phyloP scores from a whole-genome alignment of 2,329 filamentous ascomycete genomes.

The Xylariaceae sp. region DNA sequence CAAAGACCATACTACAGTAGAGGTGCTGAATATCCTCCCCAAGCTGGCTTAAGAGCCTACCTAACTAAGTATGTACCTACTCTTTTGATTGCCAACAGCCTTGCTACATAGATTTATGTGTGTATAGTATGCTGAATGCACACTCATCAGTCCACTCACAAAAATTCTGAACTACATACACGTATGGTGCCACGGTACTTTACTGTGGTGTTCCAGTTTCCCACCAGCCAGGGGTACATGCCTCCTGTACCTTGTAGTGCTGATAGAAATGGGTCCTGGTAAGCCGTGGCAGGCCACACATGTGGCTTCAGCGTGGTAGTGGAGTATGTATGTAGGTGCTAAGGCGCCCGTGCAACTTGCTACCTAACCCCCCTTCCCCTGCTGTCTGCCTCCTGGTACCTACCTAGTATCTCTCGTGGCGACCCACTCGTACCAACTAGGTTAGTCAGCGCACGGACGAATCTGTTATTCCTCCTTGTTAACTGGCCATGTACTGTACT shows the following conservation, averaged over 20 bases:
- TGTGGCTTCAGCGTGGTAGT: slow-evolving; percentile 15
- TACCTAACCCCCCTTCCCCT: no score
- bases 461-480: neutral
- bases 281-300: slow-evolving; percentile 22
- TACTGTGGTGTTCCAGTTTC: neutral
- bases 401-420: neutral
- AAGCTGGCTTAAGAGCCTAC: no score
- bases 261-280: neutral
- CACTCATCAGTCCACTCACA: slow-evolving; percentile 7
- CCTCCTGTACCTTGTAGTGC: neutral
- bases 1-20: no score
- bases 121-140: slow-evolving; percentile 6
- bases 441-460: neutral
- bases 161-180: slow-evolving; percentile 8
- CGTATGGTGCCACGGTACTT: slow-evolving; percentile 14
- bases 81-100: no score
- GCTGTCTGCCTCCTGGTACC: no score
- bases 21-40: no score
- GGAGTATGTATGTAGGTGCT: neutral
- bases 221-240: neutral
- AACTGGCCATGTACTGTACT: neutral
- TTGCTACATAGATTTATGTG: slow-evolving; percentile 2
- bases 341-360: slow-evolving; percentile 2
- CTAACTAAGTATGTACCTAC: neutral
- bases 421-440: neutral